Conservation (phyloP, 2,329 filamentous ascomycete genomes). For the Rutstroemia sp. region DNA sequence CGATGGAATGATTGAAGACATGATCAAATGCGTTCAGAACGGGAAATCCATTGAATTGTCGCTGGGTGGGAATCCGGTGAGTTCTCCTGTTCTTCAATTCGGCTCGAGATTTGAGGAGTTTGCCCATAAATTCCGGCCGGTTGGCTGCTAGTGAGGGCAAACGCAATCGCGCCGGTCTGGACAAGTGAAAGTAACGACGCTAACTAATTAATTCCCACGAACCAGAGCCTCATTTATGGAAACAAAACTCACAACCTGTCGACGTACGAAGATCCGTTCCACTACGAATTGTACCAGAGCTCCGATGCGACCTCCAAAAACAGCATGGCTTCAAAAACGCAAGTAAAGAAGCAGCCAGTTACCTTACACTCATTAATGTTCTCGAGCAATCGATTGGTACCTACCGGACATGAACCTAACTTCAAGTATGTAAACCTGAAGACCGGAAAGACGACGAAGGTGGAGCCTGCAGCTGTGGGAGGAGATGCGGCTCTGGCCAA, state of each 20-base stretch:
- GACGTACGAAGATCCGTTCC: slow-evolving; percentile 37
- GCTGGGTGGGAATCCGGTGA: slow-evolving; percentile 52
- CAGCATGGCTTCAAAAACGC: background rate
- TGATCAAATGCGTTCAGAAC: slow-evolving; percentile 53
- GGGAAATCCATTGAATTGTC: slow-evolving; percentile 50
- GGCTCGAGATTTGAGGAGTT: background rate
- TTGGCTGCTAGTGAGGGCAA: background rate
- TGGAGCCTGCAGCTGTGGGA: slow-evolving; percentile 32
- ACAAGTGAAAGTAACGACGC: background rate
- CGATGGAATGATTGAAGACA: slow-evolving; percentile 51
- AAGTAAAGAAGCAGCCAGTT: background rate
- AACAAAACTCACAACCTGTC: slow-evolving; percentile 10
- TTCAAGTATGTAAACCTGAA: background rate
- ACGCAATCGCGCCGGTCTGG: slow-evolving; percentile 10
- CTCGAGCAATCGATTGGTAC: slow-evolving; percentile 3
- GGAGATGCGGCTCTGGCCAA: slow-evolving; percentile 43
- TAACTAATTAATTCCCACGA: slow-evolving; percentile 7
- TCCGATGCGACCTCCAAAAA: slow-evolving; percentile 12
- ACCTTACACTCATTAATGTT: background rate
- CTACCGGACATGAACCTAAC: background rate
- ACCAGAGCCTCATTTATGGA: slow-evolving; percentile 6
- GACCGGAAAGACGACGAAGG: background rate
- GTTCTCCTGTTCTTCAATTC: slow-evolving; percentile 27
- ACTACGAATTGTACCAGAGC: slow-evolving; percentile 49
- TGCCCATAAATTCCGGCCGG: background rate